These are phyloP conservation scores for Annona cherimola DNA, from an alignment of 164 flowering plant genomes.

Conservation along the genomic window DNA sequence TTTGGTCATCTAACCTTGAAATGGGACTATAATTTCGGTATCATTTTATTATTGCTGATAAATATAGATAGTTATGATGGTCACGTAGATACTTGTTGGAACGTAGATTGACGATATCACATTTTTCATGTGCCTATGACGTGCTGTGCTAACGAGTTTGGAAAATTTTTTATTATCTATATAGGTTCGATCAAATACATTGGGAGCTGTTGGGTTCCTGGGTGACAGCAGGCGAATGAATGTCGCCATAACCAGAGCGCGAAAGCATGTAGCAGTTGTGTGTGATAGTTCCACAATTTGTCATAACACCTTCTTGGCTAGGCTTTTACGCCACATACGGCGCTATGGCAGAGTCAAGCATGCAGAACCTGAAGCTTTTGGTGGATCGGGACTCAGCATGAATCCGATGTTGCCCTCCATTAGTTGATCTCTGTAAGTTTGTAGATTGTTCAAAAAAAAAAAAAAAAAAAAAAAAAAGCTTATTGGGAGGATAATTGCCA, in stretches of 20 bases:
- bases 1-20: no score
- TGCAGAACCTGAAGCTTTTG: slow-evolving; percentile 64
- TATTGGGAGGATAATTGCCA: neutral
- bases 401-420: slow-evolving; percentile 62
- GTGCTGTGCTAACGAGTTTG: no score
- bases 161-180: neutral
- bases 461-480: neutral
- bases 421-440: slow-evolving; percentile 7
- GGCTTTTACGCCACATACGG: slow-evolving; percentile 87
- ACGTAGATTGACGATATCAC: no score
- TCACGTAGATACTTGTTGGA: no score
- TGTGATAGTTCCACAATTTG: slow-evolving; percentile 95
- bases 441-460: no score
- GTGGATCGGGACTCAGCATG: slow-evolving; percentile 73
- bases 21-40: no score
- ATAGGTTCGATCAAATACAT: slow-evolving; percentile 83
- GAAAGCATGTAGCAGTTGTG: slow-evolving; percentile 79
- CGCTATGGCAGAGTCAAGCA: slow-evolving; percentile 78
- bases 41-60: no score
- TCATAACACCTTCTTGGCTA: slow-evolving; percentile 85
- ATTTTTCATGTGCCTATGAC: no score
- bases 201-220: slow-evolving; percentile 92
- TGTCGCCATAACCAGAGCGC: slow-evolving; percentile 90
- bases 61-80: no score
- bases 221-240: slow-evolving; percentile 93